These are phyloP conservation scores for Colletotrichum echinochloae DNA, from an alignment of 2,329 filamentous ascomycete genomes.

Conservation along the genomic window DNA sequence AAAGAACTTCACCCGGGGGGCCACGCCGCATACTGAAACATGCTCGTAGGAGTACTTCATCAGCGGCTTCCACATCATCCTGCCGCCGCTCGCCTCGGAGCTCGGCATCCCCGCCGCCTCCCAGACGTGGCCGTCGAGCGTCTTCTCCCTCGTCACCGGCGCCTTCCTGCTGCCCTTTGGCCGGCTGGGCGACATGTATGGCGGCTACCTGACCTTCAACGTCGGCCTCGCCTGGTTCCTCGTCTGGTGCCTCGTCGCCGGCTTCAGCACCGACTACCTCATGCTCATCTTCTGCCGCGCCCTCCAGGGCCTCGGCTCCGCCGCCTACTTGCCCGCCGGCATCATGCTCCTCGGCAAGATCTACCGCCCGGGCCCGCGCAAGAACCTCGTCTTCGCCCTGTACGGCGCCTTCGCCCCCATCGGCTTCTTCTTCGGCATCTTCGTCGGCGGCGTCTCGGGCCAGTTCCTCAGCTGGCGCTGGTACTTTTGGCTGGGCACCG, in stretches of 20 bases:
- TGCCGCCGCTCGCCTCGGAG: slow-evolving; percentile 72
- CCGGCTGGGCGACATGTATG: slow-evolving; percentile 71
- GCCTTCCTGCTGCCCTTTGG: slow-evolving; percentile 73
- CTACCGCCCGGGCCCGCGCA: slow-evolving; percentile 77
- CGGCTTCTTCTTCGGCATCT: slow-evolving; percentile 74
- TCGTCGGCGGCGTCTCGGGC: slow-evolving; percentile 72
- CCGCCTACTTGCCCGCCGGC: slow-evolving; percentile 77
- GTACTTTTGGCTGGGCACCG: slow-evolving; percentile 76
- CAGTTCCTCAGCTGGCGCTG: slow-evolving; percentile 73
- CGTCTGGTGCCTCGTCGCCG: slow-evolving; percentile 76
- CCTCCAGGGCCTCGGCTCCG: slow-evolving; percentile 78
- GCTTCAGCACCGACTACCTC: slow-evolving; percentile 74
- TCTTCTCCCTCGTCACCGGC: slow-evolving; percentile 69
- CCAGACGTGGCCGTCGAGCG: slow-evolving; percentile 73
- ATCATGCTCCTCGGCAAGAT: slow-evolving; percentile 76
- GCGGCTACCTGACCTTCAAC: slow-evolving; percentile 71
- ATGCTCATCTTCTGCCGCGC: slow-evolving; percentile 82
- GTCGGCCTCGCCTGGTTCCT: slow-evolving; percentile 73
- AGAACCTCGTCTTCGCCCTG: slow-evolving; percentile 74
- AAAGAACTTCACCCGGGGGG: too few relatives aligned
- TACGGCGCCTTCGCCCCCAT: slow-evolving; percentile 68
- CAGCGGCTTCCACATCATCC: slow-evolving; percentile 79
- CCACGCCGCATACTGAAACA: background rate
- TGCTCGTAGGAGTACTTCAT: slow-evolving; percentile 75
- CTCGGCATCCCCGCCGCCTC: slow-evolving; percentile 72